Base-by-base conservation (phyloP, 179 eudicot species). In the Corrigiola litoralis region DNA sequence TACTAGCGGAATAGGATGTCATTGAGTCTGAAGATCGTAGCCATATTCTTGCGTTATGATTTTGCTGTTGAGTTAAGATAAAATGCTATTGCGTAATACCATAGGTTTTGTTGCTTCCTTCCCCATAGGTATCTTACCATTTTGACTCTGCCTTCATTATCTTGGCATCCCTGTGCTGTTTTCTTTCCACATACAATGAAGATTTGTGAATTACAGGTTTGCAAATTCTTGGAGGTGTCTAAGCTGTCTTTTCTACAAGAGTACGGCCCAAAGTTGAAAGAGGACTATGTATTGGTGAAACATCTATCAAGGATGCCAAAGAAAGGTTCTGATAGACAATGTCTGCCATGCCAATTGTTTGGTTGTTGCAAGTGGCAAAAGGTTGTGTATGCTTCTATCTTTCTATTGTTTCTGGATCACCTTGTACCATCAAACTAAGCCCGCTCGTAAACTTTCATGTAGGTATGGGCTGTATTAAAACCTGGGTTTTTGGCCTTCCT, bases 381-480 rank as follows among this genome's bases (percentile, higher is more conserved):
- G 97, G 99, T 88, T 72, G 37, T 33, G 48, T 61, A 60, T 59
- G 23, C 36, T 17, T 17, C 2, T 65, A 2, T 13, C 13, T 36
- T 58, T 46, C 25, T 53, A n/a, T 51, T 21, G 29, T 58, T 58
- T 46, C 3, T 58, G 36, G 37, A 29, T 60, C 29, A 5, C 53
- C 20, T 32, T 46, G 25, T 40, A 25, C 61, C 16, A 61, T 8
- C 38, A 71, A 65, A 61, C 41, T 74, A 61, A 65, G 48, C 60
- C 55, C 37, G n/a, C n/a, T 17, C 31, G 31, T 41, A 66, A 66
- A 41, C 55, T 32, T 59, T 67, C 49, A 31, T 58, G 68, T 78
- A 95, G 99, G 99, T 90, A 6, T 95, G 99, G 99, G 99, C 96
- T 70, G 99, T 95, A 40, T 77, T 95, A 38, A 95, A 91, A 79